Evolutionary conservation across 768 basidiomycete genomes (phyloP).

Genomic region (Xerocomus potaroensis): DNA sequence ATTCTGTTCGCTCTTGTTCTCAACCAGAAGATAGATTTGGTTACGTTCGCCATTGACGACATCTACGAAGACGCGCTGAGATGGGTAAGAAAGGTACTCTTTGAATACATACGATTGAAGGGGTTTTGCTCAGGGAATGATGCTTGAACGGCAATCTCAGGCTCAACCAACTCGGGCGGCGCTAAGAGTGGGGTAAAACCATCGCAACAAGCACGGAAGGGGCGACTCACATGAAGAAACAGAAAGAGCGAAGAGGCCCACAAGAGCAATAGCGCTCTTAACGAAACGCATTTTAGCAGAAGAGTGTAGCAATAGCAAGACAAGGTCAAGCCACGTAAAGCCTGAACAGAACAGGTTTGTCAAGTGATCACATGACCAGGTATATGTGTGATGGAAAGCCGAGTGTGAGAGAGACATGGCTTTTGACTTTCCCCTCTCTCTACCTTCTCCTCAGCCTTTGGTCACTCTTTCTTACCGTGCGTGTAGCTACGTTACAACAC

Average conservation of each 20-base stretch:
- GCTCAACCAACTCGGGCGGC: conserved; percentile 37
- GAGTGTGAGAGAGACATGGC: conserved; percentile 6
- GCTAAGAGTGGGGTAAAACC: conserved; percentile 14
- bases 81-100: neutral
- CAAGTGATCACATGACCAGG: conserved; percentile 13
- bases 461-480: conserved; percentile 68
- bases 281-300: conserved; percentile 33
- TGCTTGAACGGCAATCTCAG: conserved; percentile 50
- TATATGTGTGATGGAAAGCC: neutral
- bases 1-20: conserved; percentile 73
- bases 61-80: conserved; percentile 41
- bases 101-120: conserved; percentile 61
- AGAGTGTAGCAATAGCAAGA: neutral
- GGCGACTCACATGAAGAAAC: conserved; percentile 27
- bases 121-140: conserved; percentile 69
- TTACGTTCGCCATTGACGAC: conserved; percentile 84
- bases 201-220: neutral
- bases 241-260: conserved; percentile 28
- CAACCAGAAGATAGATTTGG: conserved; percentile 56
- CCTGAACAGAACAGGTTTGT: conserved; percentile 26
- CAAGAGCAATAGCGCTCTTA: conserved; percentile 24
- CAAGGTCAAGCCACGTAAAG: conserved; percentile 21
- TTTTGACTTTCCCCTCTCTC: conserved; percentile 35
- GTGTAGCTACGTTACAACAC: conserved; percentile 11
- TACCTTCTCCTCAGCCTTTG: conserved; percentile 49